Conservation (phyloP, 176 grass and related monocot genomes). For the Melocanna baccifera region DNA sequence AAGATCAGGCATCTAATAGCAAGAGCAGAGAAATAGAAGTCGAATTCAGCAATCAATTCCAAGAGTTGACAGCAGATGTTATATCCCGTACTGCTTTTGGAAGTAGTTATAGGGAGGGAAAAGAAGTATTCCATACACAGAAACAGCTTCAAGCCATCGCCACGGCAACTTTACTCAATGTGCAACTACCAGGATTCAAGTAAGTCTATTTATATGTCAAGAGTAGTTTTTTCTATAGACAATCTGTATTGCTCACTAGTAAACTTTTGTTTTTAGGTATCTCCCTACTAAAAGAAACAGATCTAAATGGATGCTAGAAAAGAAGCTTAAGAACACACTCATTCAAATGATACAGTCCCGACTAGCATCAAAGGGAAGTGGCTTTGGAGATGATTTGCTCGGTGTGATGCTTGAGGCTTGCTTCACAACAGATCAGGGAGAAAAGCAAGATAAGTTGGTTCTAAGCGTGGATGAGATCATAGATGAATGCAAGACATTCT, state of each 20-base stretch:
- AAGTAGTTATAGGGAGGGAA: conserved; percentile 42
- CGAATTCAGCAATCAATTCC: conserved; percentile 38
- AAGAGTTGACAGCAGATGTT: conserved; percentile 47
- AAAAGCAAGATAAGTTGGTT: background rate
- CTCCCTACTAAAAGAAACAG: conserved; percentile 45
- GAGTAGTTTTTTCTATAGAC: background rate
- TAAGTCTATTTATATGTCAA: background rate
- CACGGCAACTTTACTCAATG: conserved; percentile 26
- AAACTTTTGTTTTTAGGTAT: conserved; percentile 25
- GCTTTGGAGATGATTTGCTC: conserved; percentile 43
- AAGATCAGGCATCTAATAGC: background rate
- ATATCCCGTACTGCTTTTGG: conserved; percentile 55
- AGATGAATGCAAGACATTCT: conserved; percentile 71
- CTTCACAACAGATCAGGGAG: background rate
- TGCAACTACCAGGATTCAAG: conserved; percentile 47
- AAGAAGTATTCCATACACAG: conserved; percentile 50
- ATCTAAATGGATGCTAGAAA: conserved; percentile 41
- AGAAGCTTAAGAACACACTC: conserved; percentile 29
- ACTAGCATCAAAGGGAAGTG: background rate
- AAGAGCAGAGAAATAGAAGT: conserved; percentile 9
- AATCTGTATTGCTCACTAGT: background rate
- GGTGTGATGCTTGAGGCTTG: conserved; percentile 51
- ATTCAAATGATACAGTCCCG: conserved; percentile 32
- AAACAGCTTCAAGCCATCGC: conserved; percentile 25
- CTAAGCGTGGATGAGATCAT: conserved; percentile 52